These are phyloP conservation scores for Aphanomyces astaci DNA, from an alignment of 352 stramenopile genomes.

Conservation along the genomic window DNA sequence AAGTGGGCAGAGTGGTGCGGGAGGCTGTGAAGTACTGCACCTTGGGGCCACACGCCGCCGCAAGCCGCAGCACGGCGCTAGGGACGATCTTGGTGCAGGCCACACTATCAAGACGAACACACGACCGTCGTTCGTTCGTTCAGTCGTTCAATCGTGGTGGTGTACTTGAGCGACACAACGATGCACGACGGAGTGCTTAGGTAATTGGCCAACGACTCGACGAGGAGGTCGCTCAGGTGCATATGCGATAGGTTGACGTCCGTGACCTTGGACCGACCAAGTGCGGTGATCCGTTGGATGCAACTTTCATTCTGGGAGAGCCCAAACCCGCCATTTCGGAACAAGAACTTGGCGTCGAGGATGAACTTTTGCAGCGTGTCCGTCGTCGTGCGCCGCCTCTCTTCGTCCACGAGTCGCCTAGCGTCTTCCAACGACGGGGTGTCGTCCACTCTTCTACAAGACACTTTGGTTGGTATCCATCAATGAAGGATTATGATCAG, in stretches of 20 bases:
- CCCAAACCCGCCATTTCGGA: constrained; percentile 62
- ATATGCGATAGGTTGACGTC: constrained; percentile 50
- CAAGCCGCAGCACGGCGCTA: constrained; percentile 33
- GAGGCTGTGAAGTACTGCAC: constrained; percentile 54
- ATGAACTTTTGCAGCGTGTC: constrained; percentile 57
- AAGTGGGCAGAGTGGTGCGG: constrained; percentile 29
- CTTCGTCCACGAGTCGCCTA: constrained; percentile 53
- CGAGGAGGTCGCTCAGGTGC: constrained; percentile 50
- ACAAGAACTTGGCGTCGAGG: constrained; percentile 51
- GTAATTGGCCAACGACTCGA: constrained; percentile 44
- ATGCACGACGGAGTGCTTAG: constrained; percentile 44
- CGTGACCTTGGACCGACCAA: constrained; percentile 32
- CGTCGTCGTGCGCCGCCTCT: constrained; percentile 48
- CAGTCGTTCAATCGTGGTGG: constrained; percentile 20
- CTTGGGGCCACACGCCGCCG: constrained; percentile 32
- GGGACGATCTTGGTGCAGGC: constrained; percentile 46
- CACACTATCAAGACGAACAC: background rate
- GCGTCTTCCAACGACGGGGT: constrained; percentile 24
- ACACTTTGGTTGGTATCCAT: too few species aligned
- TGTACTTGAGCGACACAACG: constrained; percentile 35
- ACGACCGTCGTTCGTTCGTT: background rate
- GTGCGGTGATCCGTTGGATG: constrained; percentile 42
- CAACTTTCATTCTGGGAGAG: constrained; percentile 44
- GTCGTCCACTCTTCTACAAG: background rate
- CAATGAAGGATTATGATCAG: too few species aligned